Percentiles rank a stretch among this genome's conserved stretches.
These are phyloP conservation scores for Talaromyces pinophilus DNA, from an alignment of 2,329 filamentous ascomycete species.

Conservation along the genomic window DNA sequence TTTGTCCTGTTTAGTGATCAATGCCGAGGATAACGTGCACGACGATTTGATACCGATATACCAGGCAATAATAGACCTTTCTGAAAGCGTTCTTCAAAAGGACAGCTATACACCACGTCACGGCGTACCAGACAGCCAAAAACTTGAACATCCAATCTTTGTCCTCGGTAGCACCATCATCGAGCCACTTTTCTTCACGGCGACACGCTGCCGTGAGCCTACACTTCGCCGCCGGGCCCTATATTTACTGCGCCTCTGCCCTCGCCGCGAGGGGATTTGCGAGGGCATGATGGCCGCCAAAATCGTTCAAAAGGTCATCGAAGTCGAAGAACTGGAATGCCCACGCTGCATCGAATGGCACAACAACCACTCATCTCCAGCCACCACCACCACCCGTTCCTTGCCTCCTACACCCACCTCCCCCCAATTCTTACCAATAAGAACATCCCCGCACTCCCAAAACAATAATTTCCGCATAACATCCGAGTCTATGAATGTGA, in stretches of 20 bases:
- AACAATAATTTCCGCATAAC: not conserved
- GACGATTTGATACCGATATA: slow-evolving; percentile 7
- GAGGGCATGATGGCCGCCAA: slow-evolving; percentile 16
- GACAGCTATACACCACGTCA: not conserved
- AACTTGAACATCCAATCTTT: slow-evolving; percentile 14
- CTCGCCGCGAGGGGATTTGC: slow-evolving; percentile 21
- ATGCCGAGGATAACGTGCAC: not conserved
- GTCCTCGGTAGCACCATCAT: slow-evolving; percentile 14
- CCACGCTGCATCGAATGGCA: not conserved
- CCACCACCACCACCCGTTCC: not conserved
- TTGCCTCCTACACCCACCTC: not conserved
- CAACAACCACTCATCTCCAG: not conserved
- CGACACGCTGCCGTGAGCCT: slow-evolving; percentile 18
- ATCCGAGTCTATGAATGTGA: not conserved
- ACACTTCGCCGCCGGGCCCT: slow-evolving; percentile 19
- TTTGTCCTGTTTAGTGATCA: not conserved
- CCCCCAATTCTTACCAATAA: not conserved
- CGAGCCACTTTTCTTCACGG: slow-evolving; percentile 11
- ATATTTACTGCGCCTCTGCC: slow-evolving; percentile 12
- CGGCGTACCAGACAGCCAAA: not conserved
- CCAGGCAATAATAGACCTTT: slow-evolving; percentile 7
- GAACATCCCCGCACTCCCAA: not conserved
- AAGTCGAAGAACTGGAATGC: slow-evolving; percentile 20
- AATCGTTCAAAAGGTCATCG: slow-evolving; percentile 7
- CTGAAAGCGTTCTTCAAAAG: not conserved